Evolutionary conservation across 2,329 filamentous ascomycete genomes (phyloP).

Genomic region (Aspergillus fijiensis): DNA sequence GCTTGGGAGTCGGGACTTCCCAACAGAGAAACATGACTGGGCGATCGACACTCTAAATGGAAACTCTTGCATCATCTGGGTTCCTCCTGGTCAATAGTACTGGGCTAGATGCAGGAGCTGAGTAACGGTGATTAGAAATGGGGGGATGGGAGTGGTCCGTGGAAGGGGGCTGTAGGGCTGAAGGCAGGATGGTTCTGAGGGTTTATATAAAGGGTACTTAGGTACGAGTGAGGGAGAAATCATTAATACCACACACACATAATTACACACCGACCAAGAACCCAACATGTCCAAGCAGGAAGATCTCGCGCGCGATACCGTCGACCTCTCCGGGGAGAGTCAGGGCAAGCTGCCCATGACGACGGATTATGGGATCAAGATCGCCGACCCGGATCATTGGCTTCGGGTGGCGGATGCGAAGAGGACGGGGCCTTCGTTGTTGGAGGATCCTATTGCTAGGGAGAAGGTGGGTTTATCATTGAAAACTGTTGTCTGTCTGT

Average conservation of each 20-base stretch:
- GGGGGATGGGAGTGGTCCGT: not conserved
- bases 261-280: not conserved
- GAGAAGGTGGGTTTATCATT: constrained; percentile 61
- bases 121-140: constrained; percentile 3
- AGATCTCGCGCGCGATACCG: constrained; percentile 60
- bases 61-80: not conserved
- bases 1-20: no score
- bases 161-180: not conserved
- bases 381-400: constrained; percentile 75
- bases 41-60: not conserved
- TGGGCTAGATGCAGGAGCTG: not conserved
- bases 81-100: not conserved
- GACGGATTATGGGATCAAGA: constrained; percentile 73
- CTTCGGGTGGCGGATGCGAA: constrained; percentile 63
- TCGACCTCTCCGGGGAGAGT: constrained; percentile 48
- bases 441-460: constrained; percentile 70
- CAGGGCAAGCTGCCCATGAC: constrained; percentile 62
- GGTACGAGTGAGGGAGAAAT: no score
- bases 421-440: constrained; percentile 63
- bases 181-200: not conserved
- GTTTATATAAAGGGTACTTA: not conserved
- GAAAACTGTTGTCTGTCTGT: not conserved
- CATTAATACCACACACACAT: not conserved
- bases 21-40: not conserved
- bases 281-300: constrained; percentile 52